Conservation (phyloP, 192 early-diverging fungal species). For the Coemansia sp. region DNA sequence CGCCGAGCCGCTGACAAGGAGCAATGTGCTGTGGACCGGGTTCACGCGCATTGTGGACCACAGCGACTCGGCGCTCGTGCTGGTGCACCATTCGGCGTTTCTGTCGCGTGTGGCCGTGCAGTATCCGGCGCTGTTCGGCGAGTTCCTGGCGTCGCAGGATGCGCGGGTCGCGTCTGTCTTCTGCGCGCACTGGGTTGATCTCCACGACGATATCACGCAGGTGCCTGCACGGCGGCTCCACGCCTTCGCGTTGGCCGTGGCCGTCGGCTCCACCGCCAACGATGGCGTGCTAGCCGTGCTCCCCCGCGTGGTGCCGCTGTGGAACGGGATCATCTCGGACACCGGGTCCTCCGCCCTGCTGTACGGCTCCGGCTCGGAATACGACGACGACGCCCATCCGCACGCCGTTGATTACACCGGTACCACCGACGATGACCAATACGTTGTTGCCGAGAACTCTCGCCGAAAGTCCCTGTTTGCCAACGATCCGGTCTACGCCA, state of each 20-base stretch:
- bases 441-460: conserved; percentile 29
- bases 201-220: conserved; percentile 36
- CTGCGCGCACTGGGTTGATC: conserved; percentile 33
- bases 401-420: too few species aligned
- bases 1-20: conserved; percentile 12
- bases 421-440: conserved; percentile 6
- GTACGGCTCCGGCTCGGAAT: conserved; percentile 20
- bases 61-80: conserved; percentile 24
- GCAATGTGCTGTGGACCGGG: conserved; percentile 34
- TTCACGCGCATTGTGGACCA: conserved; percentile 42
- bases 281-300: conserved; percentile 29
- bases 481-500: conserved; percentile 38
- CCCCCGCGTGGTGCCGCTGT: conserved; percentile 45
- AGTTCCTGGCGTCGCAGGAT: conserved; percentile 38
- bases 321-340: conserved; percentile 46
- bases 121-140: conserved; percentile 33
- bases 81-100: conserved; percentile 35
- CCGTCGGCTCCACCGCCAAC: conserved; percentile 33
- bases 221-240: conserved; percentile 36
- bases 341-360: conserved; percentile 38
- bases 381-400: background rate
- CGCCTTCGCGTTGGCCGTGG: conserved; percentile 31
- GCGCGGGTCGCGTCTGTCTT: conserved; percentile 15
- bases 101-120: conserved; percentile 40
- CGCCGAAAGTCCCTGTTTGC: conserved; percentile 25